phyloP scores from a whole-genome alignment of 352 stramenopile species.

The Globisporangium radiosum region DNA sequence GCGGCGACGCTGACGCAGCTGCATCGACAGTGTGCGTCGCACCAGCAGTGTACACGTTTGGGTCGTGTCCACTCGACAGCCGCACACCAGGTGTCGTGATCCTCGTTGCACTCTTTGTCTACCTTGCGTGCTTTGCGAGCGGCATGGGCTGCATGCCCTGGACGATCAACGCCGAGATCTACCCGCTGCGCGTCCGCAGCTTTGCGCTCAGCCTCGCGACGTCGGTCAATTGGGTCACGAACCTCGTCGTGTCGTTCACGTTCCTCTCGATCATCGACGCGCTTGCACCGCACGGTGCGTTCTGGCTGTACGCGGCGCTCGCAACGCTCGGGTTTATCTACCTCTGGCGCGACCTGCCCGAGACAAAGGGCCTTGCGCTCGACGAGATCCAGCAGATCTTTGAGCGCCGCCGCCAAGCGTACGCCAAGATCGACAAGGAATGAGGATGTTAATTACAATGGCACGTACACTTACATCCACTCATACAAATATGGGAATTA shows the following conservation, averaged over 20 bases:
- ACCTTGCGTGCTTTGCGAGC: conserved; percentile 69
- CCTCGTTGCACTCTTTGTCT: conserved; percentile 59
- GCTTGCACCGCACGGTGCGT: conserved; percentile 58
- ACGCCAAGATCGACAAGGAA: conserved; percentile 34
- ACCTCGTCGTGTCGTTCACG: conserved; percentile 90
- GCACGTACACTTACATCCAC: too few species aligned
- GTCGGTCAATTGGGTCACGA: conserved; percentile 90
- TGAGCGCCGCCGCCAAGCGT: conserved; percentile 20
- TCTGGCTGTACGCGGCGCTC: conserved; percentile 89
- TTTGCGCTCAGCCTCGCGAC: conserved; percentile 85
- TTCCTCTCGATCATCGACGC: conserved; percentile 88
- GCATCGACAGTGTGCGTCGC: neutral
- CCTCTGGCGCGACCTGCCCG: conserved; percentile 77
- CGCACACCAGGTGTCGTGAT: conserved; percentile 38
- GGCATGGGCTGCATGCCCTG: conserved; percentile 89
- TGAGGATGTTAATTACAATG: too few species aligned
- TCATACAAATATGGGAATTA: too few species aligned
- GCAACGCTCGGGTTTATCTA: conserved; percentile 66
- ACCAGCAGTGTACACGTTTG: conserved; percentile 27
- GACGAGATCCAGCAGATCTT: conserved; percentile 93
- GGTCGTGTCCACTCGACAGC: conserved; percentile 44
- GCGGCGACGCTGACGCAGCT: too few species aligned
- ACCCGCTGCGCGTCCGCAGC: conserved; percentile 82
- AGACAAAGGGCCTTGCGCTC: conserved; percentile 91
- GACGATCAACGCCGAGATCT: conserved; percentile 95